phyloP scores from a whole-genome alignment of 169 alveolate species.

The Eimeria sp. region DNA sequence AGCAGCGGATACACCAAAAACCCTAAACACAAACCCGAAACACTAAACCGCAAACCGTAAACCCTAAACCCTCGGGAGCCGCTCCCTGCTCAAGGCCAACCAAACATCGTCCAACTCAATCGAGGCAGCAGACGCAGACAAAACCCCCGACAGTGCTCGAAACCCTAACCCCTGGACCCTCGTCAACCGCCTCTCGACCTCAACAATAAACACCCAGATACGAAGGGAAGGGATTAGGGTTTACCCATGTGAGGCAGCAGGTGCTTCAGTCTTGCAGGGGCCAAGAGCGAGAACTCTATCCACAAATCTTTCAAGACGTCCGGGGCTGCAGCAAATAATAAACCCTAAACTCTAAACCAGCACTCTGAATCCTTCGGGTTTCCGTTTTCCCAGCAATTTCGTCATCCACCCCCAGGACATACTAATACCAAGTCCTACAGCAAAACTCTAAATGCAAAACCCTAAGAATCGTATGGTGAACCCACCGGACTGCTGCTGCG shows the following conservation, averaged over 20 bases:
- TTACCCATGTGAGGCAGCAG: constrained; percentile 76
- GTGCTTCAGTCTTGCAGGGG: constrained; percentile 82
- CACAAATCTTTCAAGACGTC: constrained; percentile 64
- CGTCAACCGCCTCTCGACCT: neutral
- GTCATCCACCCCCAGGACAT: neutral
- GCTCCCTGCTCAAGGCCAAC: too few relatives aligned
- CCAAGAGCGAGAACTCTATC: constrained; percentile 73
- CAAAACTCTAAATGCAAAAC: constrained; percentile 23
- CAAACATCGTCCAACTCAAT: too few relatives aligned
- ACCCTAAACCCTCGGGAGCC: neutral
- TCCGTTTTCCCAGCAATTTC: neutral
- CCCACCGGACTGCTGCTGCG: constrained; percentile 70
- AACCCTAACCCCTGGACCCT: constrained; percentile 31
- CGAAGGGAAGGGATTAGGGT: constrained; percentile 5
- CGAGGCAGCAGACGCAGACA: too few relatives aligned
- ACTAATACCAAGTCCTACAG: neutral
- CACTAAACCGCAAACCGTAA: constrained; percentile 41
- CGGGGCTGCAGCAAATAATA: constrained; percentile 32
- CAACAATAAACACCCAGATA: neutral
- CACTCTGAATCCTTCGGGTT: neutral
- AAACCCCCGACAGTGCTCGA: too few relatives aligned
- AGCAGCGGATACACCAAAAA: constrained; percentile 75
- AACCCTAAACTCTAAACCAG: constrained; percentile 22
- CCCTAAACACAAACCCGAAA: constrained; percentile 34
- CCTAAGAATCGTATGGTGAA: neutral